phyloP scores from a whole-genome alignment of 2,329 filamentous ascomycete genomes.

The Nemania sp. region DNA sequence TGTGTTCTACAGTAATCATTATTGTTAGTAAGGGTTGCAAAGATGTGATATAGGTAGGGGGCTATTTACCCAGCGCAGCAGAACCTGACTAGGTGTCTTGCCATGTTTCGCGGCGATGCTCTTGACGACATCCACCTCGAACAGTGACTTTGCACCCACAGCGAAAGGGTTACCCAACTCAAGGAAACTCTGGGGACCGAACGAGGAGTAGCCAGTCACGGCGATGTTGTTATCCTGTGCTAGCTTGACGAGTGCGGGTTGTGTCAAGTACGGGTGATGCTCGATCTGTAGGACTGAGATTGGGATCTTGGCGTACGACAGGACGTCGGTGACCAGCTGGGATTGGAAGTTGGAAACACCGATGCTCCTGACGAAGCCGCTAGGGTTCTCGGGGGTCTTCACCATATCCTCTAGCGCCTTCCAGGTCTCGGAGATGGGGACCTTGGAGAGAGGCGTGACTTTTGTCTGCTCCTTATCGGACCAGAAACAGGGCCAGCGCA shows the following conservation, averaged over 20 bases:
- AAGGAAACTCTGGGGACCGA: conserved; percentile 65
- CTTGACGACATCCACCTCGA: conserved; percentile 59
- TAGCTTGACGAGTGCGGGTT: conserved; percentile 65
- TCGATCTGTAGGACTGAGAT: conserved; percentile 87
- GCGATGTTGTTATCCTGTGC: conserved; percentile 68
- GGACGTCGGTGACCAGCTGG: conserved; percentile 80
- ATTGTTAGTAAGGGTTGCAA: not conserved
- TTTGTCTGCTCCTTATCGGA: conserved; percentile 59
- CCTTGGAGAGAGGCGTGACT: conserved; percentile 66
- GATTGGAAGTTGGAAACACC: conserved; percentile 87
- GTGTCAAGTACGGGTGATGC: conserved; percentile 82
- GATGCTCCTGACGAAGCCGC: conserved; percentile 77
- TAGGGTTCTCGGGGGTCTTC: conserved; percentile 62
- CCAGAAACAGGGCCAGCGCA: conserved; percentile 56
- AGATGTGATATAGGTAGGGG: too few species aligned
- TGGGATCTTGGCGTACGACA: conserved; percentile 79
- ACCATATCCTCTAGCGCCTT: conserved; percentile 81
- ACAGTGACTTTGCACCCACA: conserved; percentile 47
- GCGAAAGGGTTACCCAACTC: conserved; percentile 47
- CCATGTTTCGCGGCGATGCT: conserved; percentile 65
- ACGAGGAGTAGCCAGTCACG: conserved; percentile 74
- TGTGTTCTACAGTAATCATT: conserved; percentile 55
- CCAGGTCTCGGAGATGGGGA: conserved; percentile 85
- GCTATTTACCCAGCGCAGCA: conserved; percentile 68
- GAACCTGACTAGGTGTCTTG: conserved; percentile 72